Base-by-base conservation (phyloP, 305 asterid genomes). In the Nicotiana rustica region DNA sequence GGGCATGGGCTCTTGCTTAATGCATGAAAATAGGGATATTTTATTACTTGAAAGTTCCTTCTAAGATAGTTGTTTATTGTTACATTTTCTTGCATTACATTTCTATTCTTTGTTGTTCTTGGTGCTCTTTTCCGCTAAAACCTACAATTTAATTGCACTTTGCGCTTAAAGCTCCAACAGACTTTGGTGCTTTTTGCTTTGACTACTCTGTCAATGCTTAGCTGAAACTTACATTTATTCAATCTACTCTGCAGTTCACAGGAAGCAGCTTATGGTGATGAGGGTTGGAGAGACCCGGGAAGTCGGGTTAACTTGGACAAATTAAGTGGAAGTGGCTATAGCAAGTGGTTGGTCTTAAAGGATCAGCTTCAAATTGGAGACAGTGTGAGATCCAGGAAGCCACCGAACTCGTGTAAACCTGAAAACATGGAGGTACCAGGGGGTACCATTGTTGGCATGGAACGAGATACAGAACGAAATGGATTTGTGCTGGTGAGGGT, bases 321-420 rank as follows among this genome's bases (percentile, higher is more conserved):
- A 84, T 85, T 90, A 1, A 92, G 90, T 41, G 89, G 88, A 59
- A 70, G 70, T 71, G 93, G 96, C 73, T 90, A 92, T 82, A 89
- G 89, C 2, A 91, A 91, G 85, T 96, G 99, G 99, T 91, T 96
- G 85, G 92, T 96, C 62, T 89, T 91, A 25, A 96, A 93, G 86
- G 98, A 94, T 83, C 93, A 88, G 82, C 93, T 93, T 44, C 97
- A 92, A 89, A 90, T 96, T 10, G 93, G 96, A 17, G 99, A 96
- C 82, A 81, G 77, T 73, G 96, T 96, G 41, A 91, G 98, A 36
- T 94, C 99, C 29, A 91, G 98, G 85, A 96, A 91, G 84, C 84
- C 90, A 15, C 91, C 88, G 9, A 87, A 89, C 84, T 90, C 95
- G 2, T 88, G 89, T 93, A 90, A 88, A 87, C 88, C 95, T 19